These are phyloP conservation scores for Suhomyces taliae DNA, from an alignment of 1,139 yeast species.

Conservation along the genomic window DNA sequence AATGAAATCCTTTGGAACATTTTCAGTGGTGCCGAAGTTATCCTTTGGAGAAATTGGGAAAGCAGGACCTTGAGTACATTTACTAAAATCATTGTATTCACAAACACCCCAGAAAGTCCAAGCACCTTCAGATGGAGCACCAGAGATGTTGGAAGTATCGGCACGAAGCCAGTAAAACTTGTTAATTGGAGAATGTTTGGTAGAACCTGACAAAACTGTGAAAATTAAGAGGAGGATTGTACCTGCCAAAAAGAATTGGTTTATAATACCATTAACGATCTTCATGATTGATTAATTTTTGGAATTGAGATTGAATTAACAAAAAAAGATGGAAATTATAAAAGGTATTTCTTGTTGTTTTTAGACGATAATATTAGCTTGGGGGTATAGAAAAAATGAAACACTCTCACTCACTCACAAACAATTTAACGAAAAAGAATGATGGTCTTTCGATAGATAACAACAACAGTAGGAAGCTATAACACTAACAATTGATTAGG, in stretches of 20 bases:
- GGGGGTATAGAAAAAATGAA: neutral
- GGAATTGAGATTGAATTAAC: neutral
- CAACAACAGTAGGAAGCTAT: too few species aligned
- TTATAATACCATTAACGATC: slow-evolving; percentile 33
- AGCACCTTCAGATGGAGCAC: slow-evolving; percentile 56
- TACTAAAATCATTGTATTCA: slow-evolving; percentile 41
- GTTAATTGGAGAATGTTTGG: slow-evolving; percentile 59
- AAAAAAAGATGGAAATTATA: too few species aligned
- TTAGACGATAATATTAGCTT: neutral
- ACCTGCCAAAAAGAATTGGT: slow-evolving; percentile 48
- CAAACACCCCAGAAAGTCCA: slow-evolving; percentile 90
- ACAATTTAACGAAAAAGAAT: too few species aligned
- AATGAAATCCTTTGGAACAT: slow-evolving; percentile 57
- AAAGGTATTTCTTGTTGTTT: too few species aligned
- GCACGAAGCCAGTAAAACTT: slow-evolving; percentile 72
- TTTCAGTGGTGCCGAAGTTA: slow-evolving; percentile 54
- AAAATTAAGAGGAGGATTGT: slow-evolving; percentile 59
- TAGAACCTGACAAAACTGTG: slow-evolving; percentile 66
- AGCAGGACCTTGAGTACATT: slow-evolving; percentile 53
- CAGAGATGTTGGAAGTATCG: slow-evolving; percentile 56
- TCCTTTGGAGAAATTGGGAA: slow-evolving; percentile 71
- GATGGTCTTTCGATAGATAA: too few species aligned
- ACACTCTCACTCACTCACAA: too few species aligned
- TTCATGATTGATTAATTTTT: slow-evolving; percentile 25
- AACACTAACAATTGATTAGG: too few species aligned